Evolutionary conservation across 1,284 basidiomycete species (phyloP), one percentile per base, ranked within the genome.

Genomic region (Cryptococcus neoformans): DNA sequence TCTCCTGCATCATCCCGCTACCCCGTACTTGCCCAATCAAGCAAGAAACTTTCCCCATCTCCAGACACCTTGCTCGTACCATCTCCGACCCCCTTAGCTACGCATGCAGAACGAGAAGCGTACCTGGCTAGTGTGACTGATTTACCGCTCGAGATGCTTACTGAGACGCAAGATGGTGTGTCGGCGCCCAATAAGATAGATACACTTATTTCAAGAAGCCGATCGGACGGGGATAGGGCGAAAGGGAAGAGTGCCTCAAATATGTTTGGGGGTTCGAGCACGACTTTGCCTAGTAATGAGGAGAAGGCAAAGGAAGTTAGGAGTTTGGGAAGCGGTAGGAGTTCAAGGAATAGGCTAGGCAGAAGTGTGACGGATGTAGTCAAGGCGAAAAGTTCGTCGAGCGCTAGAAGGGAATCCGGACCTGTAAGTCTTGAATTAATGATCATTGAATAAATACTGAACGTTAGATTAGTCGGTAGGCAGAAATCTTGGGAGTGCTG

Each of bases 71-170:
- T 53, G 14, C 16, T 60, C 16, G 41, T 53, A 5, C 60, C 60
- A 3, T 52, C 50, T 5, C 62, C 62, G n/a, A 44, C 58, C 14
- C 51, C 47, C 2, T 55, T 54, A 7, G 55, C 56, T 3, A 56
- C 53, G 14, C 63, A 61, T 38, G 61, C 66, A 0, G 52, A 64
- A 49, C 59, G 68, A 42, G 73, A 74, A 45, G 68, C 69, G 0
- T 74, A 73, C 49, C 57, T 74, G 44, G 44, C 59, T 21, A 68
- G 67, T 0, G 71, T 69, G 0, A 58, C 69, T 0, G 45, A 62
- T n/a, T 51, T 73, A 2, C 71, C 73, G 4, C 59, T 74, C 6
- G 71, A 73, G 9, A 64, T 74, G 56, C 50, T 74, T 9, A 34
- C 59, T 0, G 63, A 70, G 44, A 56, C 46, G 3, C 21, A 57